A percentile compares a stretch with the other conserved stretches of the same genome.
Evolutionary conservation across 139 green algal genomes (phyloP).

Genomic region (Dunaliella primolecta): DNA sequence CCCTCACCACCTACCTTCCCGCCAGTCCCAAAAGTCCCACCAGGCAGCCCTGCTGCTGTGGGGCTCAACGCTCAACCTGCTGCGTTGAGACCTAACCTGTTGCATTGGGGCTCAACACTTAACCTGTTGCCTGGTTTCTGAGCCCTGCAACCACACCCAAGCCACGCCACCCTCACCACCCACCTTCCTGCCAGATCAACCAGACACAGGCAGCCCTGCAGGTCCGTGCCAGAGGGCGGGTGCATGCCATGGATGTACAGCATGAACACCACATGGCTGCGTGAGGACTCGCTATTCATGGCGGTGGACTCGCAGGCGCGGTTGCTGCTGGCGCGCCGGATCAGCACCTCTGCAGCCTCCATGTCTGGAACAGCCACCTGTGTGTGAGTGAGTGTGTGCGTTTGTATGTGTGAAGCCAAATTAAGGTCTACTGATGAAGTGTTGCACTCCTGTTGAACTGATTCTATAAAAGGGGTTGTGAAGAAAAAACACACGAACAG

Average conservation of each 20-base stretch:
- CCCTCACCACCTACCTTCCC: too few relatives aligned
- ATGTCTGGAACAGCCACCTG: conserved; percentile 57
- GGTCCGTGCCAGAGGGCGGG: conserved; percentile 50
- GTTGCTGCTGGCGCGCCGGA: conserved; percentile 59
- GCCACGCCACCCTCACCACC: too few relatives aligned
- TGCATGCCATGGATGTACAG: conserved; percentile 87
- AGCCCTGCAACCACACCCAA: too few relatives aligned
- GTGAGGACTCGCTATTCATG: conserved; percentile 90
- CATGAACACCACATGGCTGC: conserved; percentile 94
- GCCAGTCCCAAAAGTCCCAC: too few relatives aligned
- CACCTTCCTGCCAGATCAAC: conserved; percentile 90
- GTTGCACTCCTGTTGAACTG: background rate
- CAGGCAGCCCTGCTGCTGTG: too few relatives aligned
- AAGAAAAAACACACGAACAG: too few relatives aligned
- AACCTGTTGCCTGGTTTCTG: too few relatives aligned
- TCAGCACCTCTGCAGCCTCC: conserved; percentile 59
- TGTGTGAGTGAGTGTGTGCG: background rate
- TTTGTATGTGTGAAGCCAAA: background rate
- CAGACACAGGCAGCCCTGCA: conserved; percentile 84
- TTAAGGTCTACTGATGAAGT: background rate
- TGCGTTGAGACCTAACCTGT: too few relatives aligned
- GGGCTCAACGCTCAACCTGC: too few relatives aligned
- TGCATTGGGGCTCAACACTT: too few relatives aligned
- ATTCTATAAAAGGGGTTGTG: too few relatives aligned
- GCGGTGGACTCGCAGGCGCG: conserved; percentile 78